Evolutionary conservation across 495 filamentous ascomycete species (phyloP), one percentile per base, ranked within the genome.

Genomic region (Xylaria cubensis): DNA sequence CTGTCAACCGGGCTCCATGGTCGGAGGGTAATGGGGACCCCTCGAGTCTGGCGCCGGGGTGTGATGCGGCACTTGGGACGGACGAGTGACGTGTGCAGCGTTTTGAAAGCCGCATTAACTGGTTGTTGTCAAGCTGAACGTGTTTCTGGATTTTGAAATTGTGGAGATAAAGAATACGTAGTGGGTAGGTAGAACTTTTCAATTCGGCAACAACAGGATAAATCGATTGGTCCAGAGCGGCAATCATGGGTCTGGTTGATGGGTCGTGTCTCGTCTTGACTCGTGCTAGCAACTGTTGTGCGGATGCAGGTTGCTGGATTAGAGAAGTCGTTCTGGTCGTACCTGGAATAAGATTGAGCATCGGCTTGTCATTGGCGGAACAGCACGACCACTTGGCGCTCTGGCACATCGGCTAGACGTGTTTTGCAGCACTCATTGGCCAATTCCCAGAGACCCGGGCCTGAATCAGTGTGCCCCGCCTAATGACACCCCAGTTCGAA

Each of bases 251-350:
- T 1, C 64, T 1, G 24, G 24, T 8, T 4, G 41, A 46, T 48
- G 41, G 67, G 67, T 69, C 67, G 67, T 61, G 67, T 69, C 56
- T 69, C 67, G 67, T 62, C 55, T 13, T 56, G 67, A 69, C 39
- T 69, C 42, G 67, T 59, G 36, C 46, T 36, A 67, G 64, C 26
- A 48, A n/a, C 32, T 21, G 29, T 53, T 32, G 46, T 67, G 64
- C 44, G 42, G 42, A 67, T 19, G n/a, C 46, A 21, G 26, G 59
- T 19, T 63, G 36, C 12, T 4, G 39, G 32, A 10, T 29, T 12
- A 19, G 39, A 42, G 39, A 42, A 9, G 39, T 42, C 36, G 36
- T 39, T 39, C 36, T 39, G 6, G 36, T 39, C 10, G 39, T 9
- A n/a, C 39, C 41, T 67, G 64, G 46, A 24, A 39, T 67, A 48